Evolutionary conservation across 352 stramenopile species (phyloP).

Genomic region (Phytophthora ohioensis): DNA sequence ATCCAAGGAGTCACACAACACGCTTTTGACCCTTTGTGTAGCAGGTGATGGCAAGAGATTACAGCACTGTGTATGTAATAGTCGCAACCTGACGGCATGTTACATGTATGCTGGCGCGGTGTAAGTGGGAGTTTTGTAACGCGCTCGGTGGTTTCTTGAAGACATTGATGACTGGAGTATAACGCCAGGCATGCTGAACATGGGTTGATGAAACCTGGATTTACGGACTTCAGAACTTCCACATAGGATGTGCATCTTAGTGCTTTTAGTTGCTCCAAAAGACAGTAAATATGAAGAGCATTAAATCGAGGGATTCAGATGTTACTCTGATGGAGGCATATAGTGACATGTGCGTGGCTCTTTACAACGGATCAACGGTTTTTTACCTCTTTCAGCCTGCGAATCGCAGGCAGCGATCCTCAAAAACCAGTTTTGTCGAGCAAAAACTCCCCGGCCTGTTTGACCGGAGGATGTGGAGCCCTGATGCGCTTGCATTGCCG

Average conservation of each 20-base stretch:
- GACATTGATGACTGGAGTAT: neutral
- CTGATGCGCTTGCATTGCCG: no score
- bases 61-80: neutral
- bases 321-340: neutral
- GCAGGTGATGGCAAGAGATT: neutral
- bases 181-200: neutral
- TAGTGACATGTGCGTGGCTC: neutral
- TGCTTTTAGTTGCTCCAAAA: no score
- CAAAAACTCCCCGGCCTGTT: no score
- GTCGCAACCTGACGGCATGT: neutral
- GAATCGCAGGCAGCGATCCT: no score
- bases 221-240: neutral
- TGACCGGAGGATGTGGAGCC: no score
- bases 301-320: neutral
- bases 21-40: neutral
- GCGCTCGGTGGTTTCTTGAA: neutral
- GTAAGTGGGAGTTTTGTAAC: no score
- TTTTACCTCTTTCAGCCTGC: no score
- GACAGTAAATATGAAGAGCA: neutral
- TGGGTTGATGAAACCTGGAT: neutral
- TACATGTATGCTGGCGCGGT: no score
- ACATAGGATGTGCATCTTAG: neutral
- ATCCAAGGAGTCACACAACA: constrained; percentile 27
- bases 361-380: neutral
- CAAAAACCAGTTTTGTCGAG: no score